Conservation (phyloP, 2,329 filamentous ascomycete genomes). For the Botrytis cinerea region DNA sequence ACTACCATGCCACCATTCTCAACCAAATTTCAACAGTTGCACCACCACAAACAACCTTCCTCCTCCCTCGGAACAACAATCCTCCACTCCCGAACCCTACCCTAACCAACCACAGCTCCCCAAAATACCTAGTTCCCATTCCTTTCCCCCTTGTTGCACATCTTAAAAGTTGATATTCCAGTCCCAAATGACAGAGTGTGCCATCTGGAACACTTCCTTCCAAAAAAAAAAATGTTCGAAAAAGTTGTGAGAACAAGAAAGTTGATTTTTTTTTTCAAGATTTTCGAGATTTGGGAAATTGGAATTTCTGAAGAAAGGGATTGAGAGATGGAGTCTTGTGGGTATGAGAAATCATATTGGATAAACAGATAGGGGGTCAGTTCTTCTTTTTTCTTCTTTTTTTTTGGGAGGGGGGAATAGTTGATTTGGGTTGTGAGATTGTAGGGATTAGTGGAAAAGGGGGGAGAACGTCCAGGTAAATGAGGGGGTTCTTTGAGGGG, state of each 20-base stretch:
- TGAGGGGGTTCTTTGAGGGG: neutral
- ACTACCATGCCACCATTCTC: no score
- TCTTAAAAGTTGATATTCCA: neutral
- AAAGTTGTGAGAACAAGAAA: neutral
- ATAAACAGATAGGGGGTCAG: neutral
- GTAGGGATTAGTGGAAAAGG: neutral
- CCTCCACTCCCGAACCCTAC: neutral
- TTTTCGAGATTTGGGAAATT: neutral
- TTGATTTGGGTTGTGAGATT: neutral
- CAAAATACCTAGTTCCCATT: neutral
- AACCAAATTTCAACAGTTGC: neutral
- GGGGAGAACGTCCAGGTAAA: no score
- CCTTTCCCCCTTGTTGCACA: neutral
- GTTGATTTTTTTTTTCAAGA: neutral
- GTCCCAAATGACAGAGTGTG: neutral
- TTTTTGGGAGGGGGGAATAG: neutral
- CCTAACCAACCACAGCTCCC: neutral
- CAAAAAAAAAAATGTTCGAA: neutral
- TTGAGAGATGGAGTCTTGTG: accelerated
- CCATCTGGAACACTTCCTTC: no score
- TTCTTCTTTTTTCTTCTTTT: neutral
- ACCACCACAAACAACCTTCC: neutral
- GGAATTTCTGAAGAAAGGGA: accelerated
- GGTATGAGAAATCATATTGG: neutral
- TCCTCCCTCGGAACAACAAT: neutral